Conservation (phyloP, 805 yeast species). For the Saturnispora ahearnii region DNA sequence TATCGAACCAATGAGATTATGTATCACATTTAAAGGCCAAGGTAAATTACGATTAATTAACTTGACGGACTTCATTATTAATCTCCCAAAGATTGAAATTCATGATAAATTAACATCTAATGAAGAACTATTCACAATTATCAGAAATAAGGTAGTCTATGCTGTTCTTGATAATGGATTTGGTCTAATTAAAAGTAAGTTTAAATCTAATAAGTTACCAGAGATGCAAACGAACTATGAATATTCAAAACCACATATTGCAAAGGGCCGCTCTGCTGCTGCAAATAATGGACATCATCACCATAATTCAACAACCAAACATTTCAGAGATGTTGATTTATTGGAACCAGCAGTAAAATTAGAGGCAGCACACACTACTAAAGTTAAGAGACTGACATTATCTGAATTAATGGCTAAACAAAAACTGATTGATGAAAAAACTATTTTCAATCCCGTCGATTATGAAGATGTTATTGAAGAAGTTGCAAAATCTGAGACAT, state of each 20-base stretch:
- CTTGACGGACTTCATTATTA: slow-evolving; percentile 61
- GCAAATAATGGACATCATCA: slow-evolving; percentile 1
- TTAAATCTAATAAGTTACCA: slow-evolving; percentile 24
- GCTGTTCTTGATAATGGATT: slow-evolving; percentile 60
- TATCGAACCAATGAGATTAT: slow-evolving; percentile 28
- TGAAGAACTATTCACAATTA: slow-evolving; percentile 52
- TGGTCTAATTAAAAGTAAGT: slow-evolving; percentile 66
- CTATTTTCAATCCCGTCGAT: slow-evolving; percentile 7
- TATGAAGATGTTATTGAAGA: background rate
- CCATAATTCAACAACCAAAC: background rate
- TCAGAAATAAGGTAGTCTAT: slow-evolving; percentile 53
- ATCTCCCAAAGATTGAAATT: slow-evolving; percentile 54
- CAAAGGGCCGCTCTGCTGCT: background rate
- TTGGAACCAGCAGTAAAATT: slow-evolving; percentile 21
- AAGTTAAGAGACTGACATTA: background rate
- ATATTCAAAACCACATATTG: too few relatives aligned
- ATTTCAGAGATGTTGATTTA: slow-evolving; percentile 9
- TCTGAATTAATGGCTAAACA: background rate
- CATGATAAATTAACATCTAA: slow-evolving; percentile 61
- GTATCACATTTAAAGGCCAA: slow-evolving; percentile 72
- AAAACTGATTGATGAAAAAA: slow-evolving; percentile 3
- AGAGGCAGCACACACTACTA: slow-evolving; percentile 11
- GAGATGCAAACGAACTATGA: slow-evolving; percentile 3
- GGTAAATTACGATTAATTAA: slow-evolving; percentile 63
- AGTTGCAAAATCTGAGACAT: background rate